Evolutionary conservation across 192 early-diverging fungal genomes (phyloP), one percentile per base, ranked within the genome.

Genomic region (Kappamyces sp.): DNA sequence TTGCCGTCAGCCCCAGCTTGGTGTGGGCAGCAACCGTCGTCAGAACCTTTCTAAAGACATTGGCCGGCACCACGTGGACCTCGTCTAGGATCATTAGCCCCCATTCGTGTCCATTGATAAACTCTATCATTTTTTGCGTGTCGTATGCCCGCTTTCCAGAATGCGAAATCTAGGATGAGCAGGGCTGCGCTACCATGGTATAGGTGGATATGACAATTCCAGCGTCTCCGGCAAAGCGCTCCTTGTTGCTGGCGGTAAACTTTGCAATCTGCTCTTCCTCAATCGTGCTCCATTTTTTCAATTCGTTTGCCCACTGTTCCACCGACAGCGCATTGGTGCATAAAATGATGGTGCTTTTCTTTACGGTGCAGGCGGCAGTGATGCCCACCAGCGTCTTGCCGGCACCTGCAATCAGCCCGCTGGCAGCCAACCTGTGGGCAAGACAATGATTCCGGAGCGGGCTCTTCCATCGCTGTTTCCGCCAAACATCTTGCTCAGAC

Each of bases 301-400:
- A 98, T 77, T 99, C 94, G 67, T 90, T 88, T 52, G 91, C 91
- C 97, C 97, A 99, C 72, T 99, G 97, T 76, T 95, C 83, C 15
- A 97, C 97, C 9, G 94, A 97, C 9, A 99, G 42, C 54, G 72
- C 72, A 62, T 70, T 75, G 5, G 93, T 99, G 63, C 97, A 99
- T 31, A 99, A 79, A n/a, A 96, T 93, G 50, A 99, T 78, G 6
- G 86, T 87, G 66, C 89, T 94, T 72, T 99, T 99, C 66, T 93
- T 93, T 65, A 99, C 87, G 0, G 97, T 99, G 69, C 93, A 97
- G 0, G 97, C 94, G 0, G 97, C 97, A 10, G 95, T 99, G 60
- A 99, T 95, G 7, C 97, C 97, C 0, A 99, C 97, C 32, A 99
- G 74, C 0, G 97, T 99, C 71, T 99, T 99, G 38, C 97, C 97